Evolutionary conservation across 2,329 filamentous ascomycete species (phyloP), one percentile per base, ranked within the genome.

Genomic region (Dothistroma pini): DNA sequence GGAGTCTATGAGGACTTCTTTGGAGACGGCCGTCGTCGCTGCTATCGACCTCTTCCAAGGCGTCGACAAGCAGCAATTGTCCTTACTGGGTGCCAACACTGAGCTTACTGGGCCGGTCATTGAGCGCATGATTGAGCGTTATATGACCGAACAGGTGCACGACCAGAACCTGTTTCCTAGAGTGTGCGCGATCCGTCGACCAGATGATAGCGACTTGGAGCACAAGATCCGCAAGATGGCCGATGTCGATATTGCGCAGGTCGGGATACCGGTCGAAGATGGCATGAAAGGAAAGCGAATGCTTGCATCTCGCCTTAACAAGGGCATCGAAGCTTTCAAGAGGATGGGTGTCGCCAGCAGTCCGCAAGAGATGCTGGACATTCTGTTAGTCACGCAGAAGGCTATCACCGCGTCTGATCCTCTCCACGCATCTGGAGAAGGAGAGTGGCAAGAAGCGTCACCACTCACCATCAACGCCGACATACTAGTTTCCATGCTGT

Each of bases 41-140:
- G 95, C 93, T 0, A 97, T 99, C 67, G 95, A 99, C 71, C 82
- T 97, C 0, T 99, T 99, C 68, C 93, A 97, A 70, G 87, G 88
- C 62, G 93, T 99, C 6, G 95, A 99, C 74, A 96, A 96, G 74
- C 91, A 96, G 70, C 95, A 97, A 70, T 80, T 99, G 31, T 97
- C 93, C 2, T 82, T 96, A 38, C 82, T 99, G 4, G 95, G 93
- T 19, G 90, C 93, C 4, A 96, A 92, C 1, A 99, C 96, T 1
- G 92, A 97, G 72, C 79, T 99, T 56, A 97, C 95, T 0, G 93
- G 95, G 0, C 91, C 93, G 1, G 79, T 96, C 9, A 93, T 99
- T 1, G 96, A 99, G 77, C 87, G 90, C 63, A 82, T 99, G 70
- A 97, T 99, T 66, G 95, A 99, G 76, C 88, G 92, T 53, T 97